Evolutionary conservation across 257 asterid species (phyloP).

Genomic region (Ligustrum vulgare): DNA sequence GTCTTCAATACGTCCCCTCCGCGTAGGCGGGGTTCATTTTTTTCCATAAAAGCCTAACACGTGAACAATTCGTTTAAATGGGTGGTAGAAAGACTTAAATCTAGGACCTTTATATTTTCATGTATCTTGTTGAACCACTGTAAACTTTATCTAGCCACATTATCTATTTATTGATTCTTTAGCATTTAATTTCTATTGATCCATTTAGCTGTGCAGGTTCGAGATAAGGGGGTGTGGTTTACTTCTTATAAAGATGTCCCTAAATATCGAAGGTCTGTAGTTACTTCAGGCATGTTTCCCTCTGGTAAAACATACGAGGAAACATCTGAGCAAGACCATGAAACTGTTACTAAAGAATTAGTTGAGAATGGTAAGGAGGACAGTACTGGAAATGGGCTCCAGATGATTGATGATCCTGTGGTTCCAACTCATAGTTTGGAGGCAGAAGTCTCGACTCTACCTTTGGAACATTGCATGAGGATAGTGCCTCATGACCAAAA

Average conservation of each 20-base stretch:
- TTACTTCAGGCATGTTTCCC: constrained; percentile 92
- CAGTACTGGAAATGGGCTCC: constrained; percentile 32
- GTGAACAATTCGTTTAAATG: neutral
- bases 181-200: constrained; percentile 8
- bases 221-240: constrained; percentile 78
- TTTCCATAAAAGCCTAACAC: neutral
- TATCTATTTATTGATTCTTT: constrained; percentile 11
- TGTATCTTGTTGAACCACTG: neutral
- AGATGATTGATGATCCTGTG: constrained; percentile 34
- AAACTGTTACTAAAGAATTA: constrained; percentile 27
- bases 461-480: constrained; percentile 93
- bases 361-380: constrained; percentile 33
- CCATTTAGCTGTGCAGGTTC: constrained; percentile 57
- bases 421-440: constrained; percentile 38
- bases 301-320: constrained; percentile 65
- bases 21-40: neutral
- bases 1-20: neutral
- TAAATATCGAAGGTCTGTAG: constrained; percentile 57
- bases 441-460: constrained; percentile 75
- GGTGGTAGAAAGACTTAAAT: neutral
- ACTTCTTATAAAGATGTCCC: constrained; percentile 64
- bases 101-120: neutral
- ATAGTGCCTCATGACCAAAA: constrained; percentile 97
- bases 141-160: constrained; percentile 3
- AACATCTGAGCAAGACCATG: constrained; percentile 41